Evolutionary conservation across 75 land plant genomes (phyloP), one percentile per base, ranked within the genome.

Genomic region (Pinus taeda): DNA sequence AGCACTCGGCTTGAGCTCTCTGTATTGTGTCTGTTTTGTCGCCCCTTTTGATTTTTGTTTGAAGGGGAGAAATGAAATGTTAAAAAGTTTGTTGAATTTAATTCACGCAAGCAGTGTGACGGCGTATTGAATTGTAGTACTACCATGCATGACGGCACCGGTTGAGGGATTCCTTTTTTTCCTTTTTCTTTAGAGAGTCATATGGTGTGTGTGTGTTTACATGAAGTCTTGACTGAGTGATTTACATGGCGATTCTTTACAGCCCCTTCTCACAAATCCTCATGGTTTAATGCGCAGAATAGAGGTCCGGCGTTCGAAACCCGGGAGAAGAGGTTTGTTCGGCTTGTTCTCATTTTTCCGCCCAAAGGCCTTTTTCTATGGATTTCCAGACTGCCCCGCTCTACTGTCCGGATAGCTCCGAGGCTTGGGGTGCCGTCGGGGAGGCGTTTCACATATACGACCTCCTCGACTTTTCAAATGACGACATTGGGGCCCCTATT

Each of bases 401-500:
- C 13, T 1, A 3, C 26, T 3, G 6, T n/a, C 7, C 14, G 67
- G 20, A n/a, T 4, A 11, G 55, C 21, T 33, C 33, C 0, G 74
- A 75, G 7, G 18, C 33, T 18, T n/a, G 14, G 2, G 30, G 13
- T 7, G 22, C 33, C 33, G 33, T 33, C 33, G 33, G 14, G 2
- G 30, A 13, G 14, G 22, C 65, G 3, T 85, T 85, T 36, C 74
- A 57, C 67, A 67, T 85, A 21, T 86, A 85, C 22, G 86, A 85
- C 77, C 60, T 85, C 30, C 81, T 85, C 56, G 86, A 85, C 59
- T 85, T 85, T 33, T 64, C 77, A 56, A 74, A 84, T 71, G 86
- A 85, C 24, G 86, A 85, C 60, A 83, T 84, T 36, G 86, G 78
- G 9, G 86, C 78, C 24, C 86, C 86, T 17, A 83, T 85, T 75